Evolutionary conservation across 768 basidiomycete species (phyloP).

Genomic region (Cystofilobasidium macerans): DNA sequence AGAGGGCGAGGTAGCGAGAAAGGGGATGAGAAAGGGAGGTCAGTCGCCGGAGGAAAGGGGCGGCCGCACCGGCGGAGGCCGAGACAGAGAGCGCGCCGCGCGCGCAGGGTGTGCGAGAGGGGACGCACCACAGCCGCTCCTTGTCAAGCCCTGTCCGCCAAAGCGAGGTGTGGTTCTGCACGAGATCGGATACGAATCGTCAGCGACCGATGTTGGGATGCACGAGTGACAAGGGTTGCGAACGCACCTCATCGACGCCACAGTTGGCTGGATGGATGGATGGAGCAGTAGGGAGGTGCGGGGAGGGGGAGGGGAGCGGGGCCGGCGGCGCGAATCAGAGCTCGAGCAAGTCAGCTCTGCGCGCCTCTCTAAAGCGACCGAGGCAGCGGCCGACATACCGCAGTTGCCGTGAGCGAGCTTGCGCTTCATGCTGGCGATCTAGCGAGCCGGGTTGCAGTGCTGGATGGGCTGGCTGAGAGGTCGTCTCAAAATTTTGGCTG

Average conservation of each 20-base stretch:
- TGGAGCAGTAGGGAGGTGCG: too few species aligned
- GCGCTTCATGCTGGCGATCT: constrained; percentile 1
- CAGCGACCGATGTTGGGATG: not conserved
- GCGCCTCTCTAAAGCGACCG: not conserved
- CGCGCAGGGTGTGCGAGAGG: not conserved
- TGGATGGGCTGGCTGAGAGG: not conserved
- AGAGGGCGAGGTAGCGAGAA: not conserved
- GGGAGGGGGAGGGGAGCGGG: not conserved
- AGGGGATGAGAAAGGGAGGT: too few species aligned
- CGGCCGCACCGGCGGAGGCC: too few species aligned
- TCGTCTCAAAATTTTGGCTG: not conserved
- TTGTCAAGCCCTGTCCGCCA: constrained; percentile 23
- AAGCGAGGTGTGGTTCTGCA: constrained; percentile 19
- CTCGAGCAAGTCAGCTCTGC: constrained; percentile 11
- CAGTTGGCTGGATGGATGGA: constrained; percentile 17
- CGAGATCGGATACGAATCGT: not conserved
- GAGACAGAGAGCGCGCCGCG: too few species aligned
- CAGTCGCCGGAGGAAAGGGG: too few species aligned
- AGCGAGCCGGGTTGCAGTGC: not conserved
- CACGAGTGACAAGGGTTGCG: not conserved
- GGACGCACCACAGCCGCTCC: constrained; percentile 24
- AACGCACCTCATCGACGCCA: constrained; percentile 21
- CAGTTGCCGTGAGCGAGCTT: constrained; percentile 25
- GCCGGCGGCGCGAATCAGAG: not conserved
- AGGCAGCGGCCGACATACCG: not conserved